These are phyloP conservation scores for Cinnamomum chago DNA, from an alignment of 164 flowering plant species.

Conservation along the genomic window DNA sequence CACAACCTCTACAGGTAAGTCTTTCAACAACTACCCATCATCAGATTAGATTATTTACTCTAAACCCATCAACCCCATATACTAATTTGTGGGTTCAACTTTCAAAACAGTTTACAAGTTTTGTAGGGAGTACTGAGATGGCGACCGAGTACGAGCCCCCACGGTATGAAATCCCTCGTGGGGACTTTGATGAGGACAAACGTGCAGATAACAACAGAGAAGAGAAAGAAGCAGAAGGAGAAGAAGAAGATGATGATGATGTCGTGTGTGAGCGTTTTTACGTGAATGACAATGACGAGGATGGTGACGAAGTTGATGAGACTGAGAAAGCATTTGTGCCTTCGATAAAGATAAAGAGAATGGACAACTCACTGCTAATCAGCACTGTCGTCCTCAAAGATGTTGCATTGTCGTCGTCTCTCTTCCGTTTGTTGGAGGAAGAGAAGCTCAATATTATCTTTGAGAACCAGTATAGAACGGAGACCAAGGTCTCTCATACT, in stretches of 20 bases:
- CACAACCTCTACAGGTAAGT: conserved; percentile 5
- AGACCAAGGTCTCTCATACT: conserved; percentile 19
- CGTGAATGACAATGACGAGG: conserved; percentile 1
- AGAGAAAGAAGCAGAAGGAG: background rate
- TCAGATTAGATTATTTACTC: background rate
- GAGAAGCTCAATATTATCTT: conserved; percentile 20
- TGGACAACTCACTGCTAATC: conserved; percentile 13
- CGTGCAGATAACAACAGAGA: background rate
- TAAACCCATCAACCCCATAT: background rate
- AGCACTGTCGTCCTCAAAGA: conserved; percentile 21
- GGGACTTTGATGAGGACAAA: background rate
- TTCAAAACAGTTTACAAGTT: background rate
- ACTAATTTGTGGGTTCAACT: background rate
- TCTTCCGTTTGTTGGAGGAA: conserved; percentile 18
- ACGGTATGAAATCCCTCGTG: conserved; percentile 2
- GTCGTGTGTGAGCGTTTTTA: background rate
- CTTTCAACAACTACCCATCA: background rate
- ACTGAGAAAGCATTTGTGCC: conserved; percentile 8
- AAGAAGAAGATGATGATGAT: background rate
- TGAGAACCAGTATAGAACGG: conserved; percentile 23
- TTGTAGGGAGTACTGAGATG: background rate
- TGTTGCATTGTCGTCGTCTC: conserved; percentile 15
- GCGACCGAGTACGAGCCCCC: conserved; percentile 6
- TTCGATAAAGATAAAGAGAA: conserved; percentile 14
- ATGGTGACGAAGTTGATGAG: background rate